A percentile compares a stretch with the other conserved stretches of the same genome.
Evolutionary conservation across 2,329 filamentous ascomycete species (phyloP).

Genomic region (Blastomyces emzantsi): DNA sequence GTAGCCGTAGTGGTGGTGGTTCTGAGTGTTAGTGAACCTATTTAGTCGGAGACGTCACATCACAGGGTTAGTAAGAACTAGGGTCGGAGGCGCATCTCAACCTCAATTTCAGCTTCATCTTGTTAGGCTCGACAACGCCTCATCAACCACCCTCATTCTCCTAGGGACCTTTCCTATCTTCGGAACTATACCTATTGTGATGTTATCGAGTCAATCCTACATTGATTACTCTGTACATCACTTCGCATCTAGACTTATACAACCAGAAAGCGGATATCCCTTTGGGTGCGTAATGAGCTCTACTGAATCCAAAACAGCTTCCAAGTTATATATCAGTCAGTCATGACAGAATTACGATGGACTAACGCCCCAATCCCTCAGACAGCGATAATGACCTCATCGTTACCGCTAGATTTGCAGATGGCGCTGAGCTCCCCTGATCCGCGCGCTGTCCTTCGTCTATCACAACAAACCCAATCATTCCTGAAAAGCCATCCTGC

Average conservation of each 20-base stretch:
- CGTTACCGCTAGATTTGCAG: conserved; percentile 14
- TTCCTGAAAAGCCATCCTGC: conserved; percentile 44
- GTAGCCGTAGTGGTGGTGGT: neutral
- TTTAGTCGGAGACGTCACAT: neutral
- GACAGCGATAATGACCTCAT: conserved; percentile 4
- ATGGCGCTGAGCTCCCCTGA: conserved; percentile 25
- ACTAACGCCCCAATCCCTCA: neutral
- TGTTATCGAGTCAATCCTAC: neutral
- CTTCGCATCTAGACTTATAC: neutral
- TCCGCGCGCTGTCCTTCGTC: conserved; percentile 39
- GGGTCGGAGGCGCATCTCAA: neutral
- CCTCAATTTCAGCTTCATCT: neutral
- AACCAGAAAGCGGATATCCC: neutral
- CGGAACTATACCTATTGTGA: neutral
- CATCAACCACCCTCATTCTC: neutral
- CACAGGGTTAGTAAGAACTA: neutral
- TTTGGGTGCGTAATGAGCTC: neutral
- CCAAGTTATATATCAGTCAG: neutral
- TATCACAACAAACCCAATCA: conserved; percentile 36
- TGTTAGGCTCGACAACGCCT: neutral
- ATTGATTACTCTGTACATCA: neutral
- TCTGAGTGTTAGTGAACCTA: neutral
- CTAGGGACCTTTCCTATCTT: neutral
- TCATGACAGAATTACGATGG: neutral
- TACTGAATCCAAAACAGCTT: neutral